Base-by-base conservation (phyloP, 805 yeast species). In the Nakazawaea anatomiae region DNA sequence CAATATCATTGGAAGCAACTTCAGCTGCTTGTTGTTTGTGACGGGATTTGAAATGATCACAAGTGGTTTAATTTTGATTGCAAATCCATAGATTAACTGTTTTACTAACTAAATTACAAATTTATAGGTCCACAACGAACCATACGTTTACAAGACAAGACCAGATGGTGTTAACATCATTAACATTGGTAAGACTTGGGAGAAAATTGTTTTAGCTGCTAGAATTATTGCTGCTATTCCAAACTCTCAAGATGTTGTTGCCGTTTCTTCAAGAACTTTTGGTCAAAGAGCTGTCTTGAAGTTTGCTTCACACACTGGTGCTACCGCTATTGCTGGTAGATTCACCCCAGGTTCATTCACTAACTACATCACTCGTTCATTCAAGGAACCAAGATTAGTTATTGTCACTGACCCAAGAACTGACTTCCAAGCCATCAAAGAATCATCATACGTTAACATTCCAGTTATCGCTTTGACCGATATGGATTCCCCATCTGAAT, bases 301-400 rank as follows among this genome's bases (percentile, higher is more conserved):
- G 83, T 94, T 87, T 73, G 97, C 99, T 73, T 89, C 97, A 68
- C 98, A 94, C 91, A 91, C 98, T 68, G 98, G 98, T 78, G 97
- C 99, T 66, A 92, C 98, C 66, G 91, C 99, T 74, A 92, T 94
- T 80, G 99, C 99, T 68, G 99, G 99, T 80, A 90, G 99, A 83
- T 94, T 94, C 88, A 94, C 99, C 69, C 99, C 99, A 80, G 99
- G 99, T 89, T 85, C 87, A 82, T 94, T 94, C 94, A 94, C 99
- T 75, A 94, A 94, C 84, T 94, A 94, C 83, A 94, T 92, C 83
- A 94, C 99, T 79, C 92, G 97, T 81, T 89, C 97, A 67, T 94
- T 94, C 97, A 94, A 92, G 83, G 99, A 94, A 84, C 99, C 99
- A 85, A 89, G 99, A 83, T 86, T 94, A 74, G 90, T 94, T 75